Evolutionary conservation across 352 stramenopile genomes (phyloP).

Genomic region (Globisporangium barbulae): DNA sequence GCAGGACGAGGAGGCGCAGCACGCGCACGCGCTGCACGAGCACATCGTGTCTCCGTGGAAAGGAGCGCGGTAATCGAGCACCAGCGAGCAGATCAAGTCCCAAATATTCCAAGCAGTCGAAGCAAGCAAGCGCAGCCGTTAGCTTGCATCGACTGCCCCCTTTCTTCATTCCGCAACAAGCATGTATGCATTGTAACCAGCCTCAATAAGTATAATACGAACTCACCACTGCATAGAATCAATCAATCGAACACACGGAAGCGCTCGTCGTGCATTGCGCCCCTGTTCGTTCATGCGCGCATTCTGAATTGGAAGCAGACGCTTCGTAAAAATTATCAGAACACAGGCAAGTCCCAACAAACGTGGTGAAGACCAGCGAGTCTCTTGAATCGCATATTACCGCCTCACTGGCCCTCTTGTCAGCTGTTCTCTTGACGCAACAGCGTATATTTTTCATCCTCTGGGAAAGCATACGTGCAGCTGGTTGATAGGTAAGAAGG

Average conservation of each 20-base stretch:
- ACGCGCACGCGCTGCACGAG: slow-evolving; percentile 5
- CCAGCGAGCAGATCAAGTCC: neutral
- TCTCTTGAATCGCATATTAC: neutral
- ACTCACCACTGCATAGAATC: too few species aligned
- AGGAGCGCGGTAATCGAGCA: slow-evolving; percentile 9
- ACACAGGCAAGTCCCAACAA: neutral
- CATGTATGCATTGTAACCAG: too few species aligned
- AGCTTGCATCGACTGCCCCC: too few species aligned
- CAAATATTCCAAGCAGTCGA: neutral
- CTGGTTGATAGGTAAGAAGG: neutral
- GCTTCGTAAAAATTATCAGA: too few species aligned
- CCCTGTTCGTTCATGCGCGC: too few species aligned
- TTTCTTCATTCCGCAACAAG: too few species aligned
- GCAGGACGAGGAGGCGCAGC: slow-evolving; percentile 2
- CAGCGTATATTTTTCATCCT: neutral
- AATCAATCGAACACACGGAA: too few species aligned
- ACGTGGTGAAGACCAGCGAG: neutral
- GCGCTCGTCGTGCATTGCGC: too few species aligned
- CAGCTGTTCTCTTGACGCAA: neutral
- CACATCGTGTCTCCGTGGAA: slow-evolving; percentile 15
- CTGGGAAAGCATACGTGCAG: neutral
- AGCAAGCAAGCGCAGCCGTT: too few species aligned
- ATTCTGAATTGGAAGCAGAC: too few species aligned
- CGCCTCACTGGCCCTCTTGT: too few species aligned
- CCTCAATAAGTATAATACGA: too few species aligned